Evolutionary conservation across 805 yeast species (phyloP).

Genomic region (Maudiozyma serrabonitensis): DNA sequence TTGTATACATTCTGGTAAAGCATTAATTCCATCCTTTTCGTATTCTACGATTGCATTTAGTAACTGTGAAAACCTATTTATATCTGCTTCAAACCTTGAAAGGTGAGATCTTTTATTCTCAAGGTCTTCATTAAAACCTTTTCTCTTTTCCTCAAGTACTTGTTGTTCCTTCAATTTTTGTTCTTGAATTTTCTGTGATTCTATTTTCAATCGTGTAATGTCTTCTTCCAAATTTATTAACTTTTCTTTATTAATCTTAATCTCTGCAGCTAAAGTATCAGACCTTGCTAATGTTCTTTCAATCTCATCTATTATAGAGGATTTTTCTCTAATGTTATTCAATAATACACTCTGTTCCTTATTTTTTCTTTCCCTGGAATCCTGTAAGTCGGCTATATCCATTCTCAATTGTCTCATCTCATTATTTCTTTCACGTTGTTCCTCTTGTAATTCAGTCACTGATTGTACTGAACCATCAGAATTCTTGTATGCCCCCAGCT

Average conservation of each 20-base stretch:
- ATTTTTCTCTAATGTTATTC: conserved; percentile 16
- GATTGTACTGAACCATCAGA: conserved; percentile 17
- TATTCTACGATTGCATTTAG: conserved; percentile 6
- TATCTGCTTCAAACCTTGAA: not conserved
- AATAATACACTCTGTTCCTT: conserved; percentile 15
- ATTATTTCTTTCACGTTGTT: conserved; percentile 16
- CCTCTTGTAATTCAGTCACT: conserved; percentile 19
- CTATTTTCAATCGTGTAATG: conserved; percentile 1
- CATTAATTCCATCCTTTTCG: conserved; percentile 6
- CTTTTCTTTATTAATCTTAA: conserved; percentile 7
- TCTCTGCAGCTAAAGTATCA: not conserved
- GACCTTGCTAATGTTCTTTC: conserved; percentile 13
- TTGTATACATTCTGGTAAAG: conserved; percentile 12
- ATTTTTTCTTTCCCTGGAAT: conserved; percentile 16
- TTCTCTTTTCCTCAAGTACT: not conserved
- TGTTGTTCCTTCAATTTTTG: not conserved
- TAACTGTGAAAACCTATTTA: not conserved
- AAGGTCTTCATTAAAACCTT: conserved; percentile 1
- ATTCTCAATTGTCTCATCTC: conserved; percentile 16
- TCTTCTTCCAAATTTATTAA: conserved; percentile 7
- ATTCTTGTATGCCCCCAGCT: conserved; percentile 16
- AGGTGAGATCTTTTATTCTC: not conserved
- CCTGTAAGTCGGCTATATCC: conserved; percentile 17
- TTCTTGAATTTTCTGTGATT: not conserved
- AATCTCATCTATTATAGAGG: conserved; percentile 14